Conservation (phyloP, 371 early-diverging fungal species). For the Haplosporangium sp. region DNA sequence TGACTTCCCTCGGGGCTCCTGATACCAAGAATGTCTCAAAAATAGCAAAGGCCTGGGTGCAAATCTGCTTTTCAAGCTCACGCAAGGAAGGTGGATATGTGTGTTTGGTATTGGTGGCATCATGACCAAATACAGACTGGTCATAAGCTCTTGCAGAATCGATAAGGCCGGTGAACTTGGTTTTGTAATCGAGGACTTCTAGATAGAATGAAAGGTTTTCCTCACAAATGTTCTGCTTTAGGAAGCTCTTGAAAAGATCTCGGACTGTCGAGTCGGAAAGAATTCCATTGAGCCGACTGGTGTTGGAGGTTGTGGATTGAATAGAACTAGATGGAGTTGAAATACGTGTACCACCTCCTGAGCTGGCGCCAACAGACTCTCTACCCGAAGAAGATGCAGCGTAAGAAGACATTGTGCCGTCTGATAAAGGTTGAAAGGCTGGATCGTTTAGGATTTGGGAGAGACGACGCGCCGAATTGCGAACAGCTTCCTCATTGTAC, state of each 20-base stretch:
- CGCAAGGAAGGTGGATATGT: constrained; percentile 39
- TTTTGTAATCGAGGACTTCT: constrained; percentile 59
- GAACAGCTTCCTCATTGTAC: constrained; percentile 13
- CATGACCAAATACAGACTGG: constrained; percentile 15
- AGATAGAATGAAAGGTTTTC: constrained; percentile 80
- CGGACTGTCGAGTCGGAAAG: constrained; percentile 63
- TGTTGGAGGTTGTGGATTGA: constrained; percentile 19
- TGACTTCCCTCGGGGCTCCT: constrained; percentile 40
- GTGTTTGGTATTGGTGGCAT: neutral
- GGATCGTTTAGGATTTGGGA: constrained; percentile 52
- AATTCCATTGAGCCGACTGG: constrained; percentile 28
- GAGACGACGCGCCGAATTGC: constrained; percentile 22
- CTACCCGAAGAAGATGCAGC: constrained; percentile 39
- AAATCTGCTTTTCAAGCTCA: constrained; percentile 50
- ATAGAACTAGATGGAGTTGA: neutral
- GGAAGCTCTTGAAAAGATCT: constrained; percentile 73
- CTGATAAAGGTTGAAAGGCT: constrained; percentile 30
- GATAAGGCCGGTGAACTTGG: constrained; percentile 41
- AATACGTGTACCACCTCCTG: constrained; percentile 10
- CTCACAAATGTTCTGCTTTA: constrained; percentile 75
- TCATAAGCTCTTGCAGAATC: constrained; percentile 18
- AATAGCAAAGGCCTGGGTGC: constrained; percentile 42
- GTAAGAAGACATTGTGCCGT: constrained; percentile 29
- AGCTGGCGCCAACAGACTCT: constrained; percentile 23
- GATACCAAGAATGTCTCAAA: constrained; percentile 35